A percentile compares a stretch with the other conserved stretches of the same genome.
Evolutionary conservation across 2,329 filamentous ascomycete genomes (phyloP).

Genomic region (Colletotrichum chlorophyti): DNA sequence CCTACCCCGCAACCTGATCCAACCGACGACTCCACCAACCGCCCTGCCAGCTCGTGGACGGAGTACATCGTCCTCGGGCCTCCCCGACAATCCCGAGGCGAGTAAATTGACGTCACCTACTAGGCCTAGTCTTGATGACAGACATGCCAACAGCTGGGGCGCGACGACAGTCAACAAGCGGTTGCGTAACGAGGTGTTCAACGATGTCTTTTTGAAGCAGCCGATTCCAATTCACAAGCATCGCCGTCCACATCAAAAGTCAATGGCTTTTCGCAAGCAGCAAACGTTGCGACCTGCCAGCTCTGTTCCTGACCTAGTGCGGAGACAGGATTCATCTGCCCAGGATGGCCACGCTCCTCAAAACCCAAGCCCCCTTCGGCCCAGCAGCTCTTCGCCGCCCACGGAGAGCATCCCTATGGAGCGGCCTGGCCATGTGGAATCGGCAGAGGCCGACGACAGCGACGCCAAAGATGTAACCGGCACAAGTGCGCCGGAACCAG

Average conservation of each 20-base stretch:
- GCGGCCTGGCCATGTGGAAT: neutral
- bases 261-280: conserved; percentile 59
- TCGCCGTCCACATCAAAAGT: conserved; percentile 72
- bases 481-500: conserved; percentile 69
- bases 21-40: conserved; percentile 54
- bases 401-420: conserved; percentile 15
- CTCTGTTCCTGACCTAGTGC: conserved; percentile 50
- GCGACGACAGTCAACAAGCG: conserved; percentile 90
- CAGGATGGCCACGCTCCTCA: conserved; percentile 25
- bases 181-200: conserved; percentile 88
- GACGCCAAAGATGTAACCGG: conserved; percentile 64
- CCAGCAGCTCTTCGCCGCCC: conserved; percentile 15
- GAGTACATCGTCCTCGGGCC: conserved; percentile 42
- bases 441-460: conserved; percentile 38
- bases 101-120: conserved; percentile 14
- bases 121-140: conserved; percentile 57
- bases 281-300: conserved; percentile 51
- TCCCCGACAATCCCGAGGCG: conserved; percentile 22
- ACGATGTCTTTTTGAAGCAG: conserved; percentile 87
- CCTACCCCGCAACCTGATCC: conserved; percentile 82
- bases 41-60: conserved; percentile 39
- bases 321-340: conserved; percentile 14
- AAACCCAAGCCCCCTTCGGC: conserved; percentile 19
- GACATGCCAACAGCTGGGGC: conserved; percentile 77
- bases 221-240: conserved; percentile 83